These are phyloP conservation scores for Rhypophila decipiens DNA, from an alignment of 495 filamentous ascomycete species.

Conservation along the genomic window DNA sequence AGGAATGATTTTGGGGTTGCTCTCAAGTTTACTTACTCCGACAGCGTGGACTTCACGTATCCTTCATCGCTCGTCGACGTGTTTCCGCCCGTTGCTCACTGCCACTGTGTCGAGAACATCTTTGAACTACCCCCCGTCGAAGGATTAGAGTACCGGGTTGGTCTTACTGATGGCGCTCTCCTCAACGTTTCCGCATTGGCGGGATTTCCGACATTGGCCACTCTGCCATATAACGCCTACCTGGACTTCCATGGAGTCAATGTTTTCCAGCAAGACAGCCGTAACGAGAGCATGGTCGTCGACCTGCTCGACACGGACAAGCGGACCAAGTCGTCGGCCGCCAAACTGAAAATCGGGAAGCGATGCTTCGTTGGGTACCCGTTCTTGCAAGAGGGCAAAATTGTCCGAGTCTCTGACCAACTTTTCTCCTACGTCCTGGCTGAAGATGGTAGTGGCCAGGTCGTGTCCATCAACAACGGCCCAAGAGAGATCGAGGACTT, in stretches of 20 bases:
- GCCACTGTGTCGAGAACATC: constrained; percentile 87
- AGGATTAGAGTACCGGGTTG: constrained; percentile 77
- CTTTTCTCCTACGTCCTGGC: constrained; percentile 77
- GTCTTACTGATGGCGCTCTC: constrained; percentile 80
- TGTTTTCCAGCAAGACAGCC: constrained; percentile 95
- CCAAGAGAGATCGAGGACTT: constrained; percentile 75
- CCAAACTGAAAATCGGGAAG: constrained; percentile 73
- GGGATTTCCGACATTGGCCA: constrained; percentile 86
- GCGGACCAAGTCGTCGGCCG: constrained; percentile 61
- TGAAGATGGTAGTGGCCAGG: constrained; percentile 52
- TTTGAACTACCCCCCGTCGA: constrained; percentile 93
- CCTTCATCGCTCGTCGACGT: constrained; percentile 81
- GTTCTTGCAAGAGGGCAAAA: constrained; percentile 89
- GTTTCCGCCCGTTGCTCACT: constrained; percentile 83
- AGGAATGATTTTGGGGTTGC: constrained; percentile 89
- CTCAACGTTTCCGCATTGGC: constrained; percentile 75
- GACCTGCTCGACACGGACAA: constrained; percentile 69
- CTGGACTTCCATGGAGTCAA: constrained; percentile 87
- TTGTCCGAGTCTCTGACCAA: constrained; percentile 84
- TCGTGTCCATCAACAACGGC: constrained; percentile 61
- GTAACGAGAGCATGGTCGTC: constrained; percentile 94
- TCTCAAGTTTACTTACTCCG: constrained; percentile 84
- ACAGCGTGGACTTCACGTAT: constrained; percentile 69
- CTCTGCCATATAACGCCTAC: constrained; percentile 68
- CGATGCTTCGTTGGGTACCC: constrained; percentile 92